phyloP scores from a whole-genome alignment of 257 asterid species.

The Haberlea rhodopensis region DNA sequence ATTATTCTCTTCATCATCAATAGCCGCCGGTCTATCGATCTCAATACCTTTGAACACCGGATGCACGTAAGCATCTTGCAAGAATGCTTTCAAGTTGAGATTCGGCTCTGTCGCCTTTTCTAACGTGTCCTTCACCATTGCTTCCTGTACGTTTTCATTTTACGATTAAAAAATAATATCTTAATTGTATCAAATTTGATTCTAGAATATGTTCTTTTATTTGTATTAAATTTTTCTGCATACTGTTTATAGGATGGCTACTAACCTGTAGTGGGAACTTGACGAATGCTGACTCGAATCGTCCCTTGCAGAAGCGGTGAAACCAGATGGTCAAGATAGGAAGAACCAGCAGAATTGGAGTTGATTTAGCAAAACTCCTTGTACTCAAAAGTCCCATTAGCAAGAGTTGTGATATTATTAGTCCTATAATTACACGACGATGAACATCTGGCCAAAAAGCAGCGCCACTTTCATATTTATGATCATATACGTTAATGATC shows the following conservation, averaged over 20 bases:
- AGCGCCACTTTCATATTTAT: slow-evolving; percentile 92
- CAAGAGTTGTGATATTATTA: slow-evolving; percentile 67
- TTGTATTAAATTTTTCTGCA: not conserved
- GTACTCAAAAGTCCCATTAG: slow-evolving; percentile 77
- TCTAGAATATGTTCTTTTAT: not conserved
- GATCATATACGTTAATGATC: slow-evolving; percentile 90
- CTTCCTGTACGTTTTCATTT: slow-evolving; percentile 43
- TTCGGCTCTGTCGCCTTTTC: slow-evolving; percentile 59
- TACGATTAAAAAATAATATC: not conserved
- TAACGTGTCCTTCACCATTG: slow-evolving; percentile 72
- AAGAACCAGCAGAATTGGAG: slow-evolving; percentile 59
- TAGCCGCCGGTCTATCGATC: slow-evolving; percentile 27
- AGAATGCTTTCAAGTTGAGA: slow-evolving; percentile 49
- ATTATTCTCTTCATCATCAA: slow-evolving; percentile 53
- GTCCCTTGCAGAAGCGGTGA: slow-evolving; percentile 63
- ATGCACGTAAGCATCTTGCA: slow-evolving; percentile 58
- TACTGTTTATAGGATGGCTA: not conserved
- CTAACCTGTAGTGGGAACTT: slow-evolving; percentile 76
- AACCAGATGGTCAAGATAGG: slow-evolving; percentile 78
- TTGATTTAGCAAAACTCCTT: slow-evolving; percentile 47
- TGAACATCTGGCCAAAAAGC: slow-evolving; percentile 89
- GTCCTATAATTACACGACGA: slow-evolving; percentile 57
- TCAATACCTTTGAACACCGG: slow-evolving; percentile 55
- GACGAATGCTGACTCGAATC: slow-evolving; percentile 67
- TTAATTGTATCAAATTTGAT: not conserved